Evolutionary conservation across 345 rosid species (phyloP).

Genomic region (Populus pruinosa): DNA sequence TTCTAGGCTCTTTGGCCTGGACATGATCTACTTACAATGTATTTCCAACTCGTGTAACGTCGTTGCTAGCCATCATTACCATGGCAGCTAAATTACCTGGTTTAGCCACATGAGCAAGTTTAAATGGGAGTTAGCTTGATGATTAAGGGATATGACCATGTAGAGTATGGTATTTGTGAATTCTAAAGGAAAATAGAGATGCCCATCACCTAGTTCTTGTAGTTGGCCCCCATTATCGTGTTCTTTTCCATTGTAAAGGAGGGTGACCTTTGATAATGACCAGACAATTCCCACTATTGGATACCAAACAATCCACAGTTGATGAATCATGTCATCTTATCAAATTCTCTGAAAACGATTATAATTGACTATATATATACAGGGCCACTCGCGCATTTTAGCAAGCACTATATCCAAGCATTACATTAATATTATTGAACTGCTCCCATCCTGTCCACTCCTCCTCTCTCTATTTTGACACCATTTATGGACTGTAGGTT

Average conservation of each 20-base stretch:
- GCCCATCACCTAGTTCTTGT: background rate
- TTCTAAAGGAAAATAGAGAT: background rate
- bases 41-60: background rate
- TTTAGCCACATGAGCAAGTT: background rate
- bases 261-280: conserved; percentile 13
- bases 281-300: conserved; percentile 5
- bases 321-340: conserved; percentile 8
- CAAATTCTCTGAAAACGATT: conserved; percentile 6
- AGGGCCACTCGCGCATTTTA: background rate
- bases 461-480: background rate
- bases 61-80: background rate
- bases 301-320: conserved; percentile 13
- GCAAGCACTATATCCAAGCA: background rate
- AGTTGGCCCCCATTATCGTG: background rate
- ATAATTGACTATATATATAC: background rate
- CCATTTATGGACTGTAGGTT: background rate
- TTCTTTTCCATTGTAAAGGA: background rate
- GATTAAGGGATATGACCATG: background rate
- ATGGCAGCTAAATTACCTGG: background rate
- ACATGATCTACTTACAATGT: background rate
- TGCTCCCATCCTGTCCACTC: background rate
- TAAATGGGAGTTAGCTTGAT: background rate
- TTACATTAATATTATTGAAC: background rate
- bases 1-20: background rate
- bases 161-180: too few relatives aligned